A percentile compares a stretch with the other conserved stretches of the same genome.
phyloP scores from a whole-genome alignment of 1,139 yeast species.

The Taphrina betulina region DNA sequence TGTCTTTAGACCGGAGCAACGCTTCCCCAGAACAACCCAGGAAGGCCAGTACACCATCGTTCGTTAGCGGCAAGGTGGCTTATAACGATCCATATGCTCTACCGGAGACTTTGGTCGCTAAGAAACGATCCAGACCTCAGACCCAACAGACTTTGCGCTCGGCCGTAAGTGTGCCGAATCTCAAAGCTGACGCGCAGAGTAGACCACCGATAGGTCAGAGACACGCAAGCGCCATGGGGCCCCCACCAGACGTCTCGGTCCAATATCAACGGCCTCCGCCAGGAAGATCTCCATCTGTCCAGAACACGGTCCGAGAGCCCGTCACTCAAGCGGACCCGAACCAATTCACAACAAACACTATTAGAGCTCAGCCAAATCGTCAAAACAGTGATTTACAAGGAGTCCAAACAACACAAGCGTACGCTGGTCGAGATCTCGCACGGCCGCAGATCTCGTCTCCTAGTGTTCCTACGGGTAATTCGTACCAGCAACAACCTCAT shows the following conservation, averaged over 20 bases:
- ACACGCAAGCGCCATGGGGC: slow-evolving; percentile 7
- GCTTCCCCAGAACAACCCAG: not conserved
- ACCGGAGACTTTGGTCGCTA: slow-evolving; percentile 18
- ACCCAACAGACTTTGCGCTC: slow-evolving; percentile 4
- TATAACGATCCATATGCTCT: slow-evolving; percentile 29
- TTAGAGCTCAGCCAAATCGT: too few species aligned
- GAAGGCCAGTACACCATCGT: slow-evolving; percentile 15
- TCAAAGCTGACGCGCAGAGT: not conserved
- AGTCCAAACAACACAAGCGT: too few species aligned
- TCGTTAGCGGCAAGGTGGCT: slow-evolving; percentile 18
- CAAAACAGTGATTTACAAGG: too few species aligned
- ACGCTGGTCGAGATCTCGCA: too few species aligned
- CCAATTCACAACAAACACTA: too few species aligned
- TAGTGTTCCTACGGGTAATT: too few species aligned
- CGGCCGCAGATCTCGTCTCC: too few species aligned
- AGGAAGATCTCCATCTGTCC: too few species aligned
- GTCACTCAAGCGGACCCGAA: too few species aligned
- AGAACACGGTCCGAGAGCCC: too few species aligned
- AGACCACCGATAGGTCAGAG: slow-evolving; percentile 7
- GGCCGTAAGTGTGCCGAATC: slow-evolving; percentile 26
- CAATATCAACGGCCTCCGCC: not conserved
- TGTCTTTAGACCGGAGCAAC: too few species aligned
- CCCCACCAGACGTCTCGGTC: not conserved
- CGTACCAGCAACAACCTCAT: too few species aligned
- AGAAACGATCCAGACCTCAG: slow-evolving; percentile 14